Evolutionary conservation across 1,284 basidiomycete genomes (phyloP).

Genomic region (Moniliophthora roreri): DNA sequence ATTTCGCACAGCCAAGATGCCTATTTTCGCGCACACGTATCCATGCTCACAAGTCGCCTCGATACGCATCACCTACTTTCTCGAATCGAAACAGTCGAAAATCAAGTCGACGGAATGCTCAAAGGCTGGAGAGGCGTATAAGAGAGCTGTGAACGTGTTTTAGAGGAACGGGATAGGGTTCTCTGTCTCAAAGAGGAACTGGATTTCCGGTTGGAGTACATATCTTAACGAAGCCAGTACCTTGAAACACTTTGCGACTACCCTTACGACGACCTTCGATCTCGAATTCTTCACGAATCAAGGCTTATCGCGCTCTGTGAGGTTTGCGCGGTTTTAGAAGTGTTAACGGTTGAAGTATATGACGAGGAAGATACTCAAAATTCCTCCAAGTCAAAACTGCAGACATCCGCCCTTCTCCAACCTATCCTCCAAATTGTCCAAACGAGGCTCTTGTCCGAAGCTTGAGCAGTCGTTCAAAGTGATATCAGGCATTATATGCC

Average conservation of each 20-base stretch:
- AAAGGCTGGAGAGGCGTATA: conserved; percentile 84
- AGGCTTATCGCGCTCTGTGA: conserved; percentile 77
- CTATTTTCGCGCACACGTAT: conserved; percentile 83
- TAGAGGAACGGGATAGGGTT: conserved; percentile 86
- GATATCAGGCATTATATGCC: conserved; percentile 86
- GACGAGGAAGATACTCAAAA: conserved; percentile 24
- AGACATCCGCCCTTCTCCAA: conserved; percentile 60
- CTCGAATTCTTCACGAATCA: conserved; percentile 88
- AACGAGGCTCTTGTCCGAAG: conserved; percentile 91
- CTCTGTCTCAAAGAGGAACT: conserved; percentile 82
- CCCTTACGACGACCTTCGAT: too few relatives aligned
- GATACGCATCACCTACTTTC: conserved; percentile 74
- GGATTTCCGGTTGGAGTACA: conserved; percentile 70
- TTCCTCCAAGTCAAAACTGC: too few relatives aligned
- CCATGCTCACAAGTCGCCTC: conserved; percentile 71
- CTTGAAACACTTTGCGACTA: too few relatives aligned
- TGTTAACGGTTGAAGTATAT: conserved; percentile 91
- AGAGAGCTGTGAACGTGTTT: conserved; percentile 86
- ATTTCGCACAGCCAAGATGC: conserved; percentile 91
- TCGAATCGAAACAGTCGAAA: too few relatives aligned
- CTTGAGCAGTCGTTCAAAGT: conserved; percentile 84
- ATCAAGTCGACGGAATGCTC: conserved; percentile 78
- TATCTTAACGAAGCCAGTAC: conserved; percentile 92
- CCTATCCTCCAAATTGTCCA: conserved; percentile 94
- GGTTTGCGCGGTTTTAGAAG: conserved; percentile 64